Conservation (phyloP, 2,329 filamentous ascomycete genomes). For the Diaporthe caulivora region DNA sequence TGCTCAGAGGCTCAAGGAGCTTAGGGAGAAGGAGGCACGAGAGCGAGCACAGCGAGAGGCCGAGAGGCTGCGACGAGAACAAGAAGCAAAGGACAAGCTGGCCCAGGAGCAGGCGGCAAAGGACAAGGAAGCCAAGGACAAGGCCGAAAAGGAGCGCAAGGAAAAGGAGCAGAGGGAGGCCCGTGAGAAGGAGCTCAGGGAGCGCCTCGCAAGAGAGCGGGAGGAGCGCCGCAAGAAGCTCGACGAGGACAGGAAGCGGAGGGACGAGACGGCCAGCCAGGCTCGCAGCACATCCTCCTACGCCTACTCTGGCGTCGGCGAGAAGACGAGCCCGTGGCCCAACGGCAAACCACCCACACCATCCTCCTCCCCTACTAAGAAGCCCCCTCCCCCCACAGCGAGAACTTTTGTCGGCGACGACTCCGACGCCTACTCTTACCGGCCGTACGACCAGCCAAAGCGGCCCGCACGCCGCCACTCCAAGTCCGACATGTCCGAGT, state of each 20-base stretch:
- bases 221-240: constrained; percentile 42
- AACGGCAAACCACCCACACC: constrained; percentile 66
- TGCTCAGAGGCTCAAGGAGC: constrained; percentile 63
- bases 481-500: constrained; percentile 82
- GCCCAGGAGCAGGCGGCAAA: constrained; percentile 53
- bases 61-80: constrained; percentile 37
- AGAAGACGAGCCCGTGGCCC: constrained; percentile 79
- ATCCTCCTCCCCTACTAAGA: constrained; percentile 55
- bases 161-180: constrained; percentile 49
- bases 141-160: constrained; percentile 49
- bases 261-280: constrained; percentile 49
- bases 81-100: constrained; percentile 50
- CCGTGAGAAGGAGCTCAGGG: constrained; percentile 48
- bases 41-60: constrained; percentile 54
- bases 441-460: constrained; percentile 80
- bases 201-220: constrained; percentile 40
- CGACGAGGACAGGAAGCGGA: constrained; percentile 50
- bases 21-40: constrained; percentile 67
- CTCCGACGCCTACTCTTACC: constrained; percentile 78
- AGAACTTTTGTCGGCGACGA: constrained; percentile 72
- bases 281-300: constrained; percentile 65
- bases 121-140: constrained; percentile 54
- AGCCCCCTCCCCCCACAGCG: constrained; percentile 61
- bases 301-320: constrained; percentile 74
- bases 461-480: constrained; percentile 70